These are phyloP conservation scores for Solanum raphanifolium DNA, from an alignment of 257 asterid species.

Conservation along the genomic window DNA sequence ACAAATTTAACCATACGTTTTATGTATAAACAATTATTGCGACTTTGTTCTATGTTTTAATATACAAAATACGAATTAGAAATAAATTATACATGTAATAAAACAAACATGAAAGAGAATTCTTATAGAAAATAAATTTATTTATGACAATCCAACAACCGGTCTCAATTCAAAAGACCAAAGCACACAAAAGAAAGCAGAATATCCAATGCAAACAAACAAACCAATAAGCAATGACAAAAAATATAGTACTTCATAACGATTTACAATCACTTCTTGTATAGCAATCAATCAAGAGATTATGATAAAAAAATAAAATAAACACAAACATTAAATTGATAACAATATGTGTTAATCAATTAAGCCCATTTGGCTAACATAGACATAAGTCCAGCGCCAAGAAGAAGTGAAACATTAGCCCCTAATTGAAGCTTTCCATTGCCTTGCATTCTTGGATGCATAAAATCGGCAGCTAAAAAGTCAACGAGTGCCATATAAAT, in stretches of 20 bases:
- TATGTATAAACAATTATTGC: too few species aligned
- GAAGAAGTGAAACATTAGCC: constrained; percentile 2
- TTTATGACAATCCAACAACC: not conserved
- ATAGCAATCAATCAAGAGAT: not conserved
- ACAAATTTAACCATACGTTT: too few species aligned
- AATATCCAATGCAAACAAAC: not conserved
- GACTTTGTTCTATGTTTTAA: too few species aligned
- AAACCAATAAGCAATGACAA: not conserved
- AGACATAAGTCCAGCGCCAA: constrained; percentile 5
- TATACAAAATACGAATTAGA: too few species aligned
- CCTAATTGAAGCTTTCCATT: constrained; percentile 6
- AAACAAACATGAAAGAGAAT: too few species aligned
- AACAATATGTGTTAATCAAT: not conserved
- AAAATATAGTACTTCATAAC: not conserved
- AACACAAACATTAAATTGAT: not conserved
- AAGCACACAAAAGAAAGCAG: not conserved
- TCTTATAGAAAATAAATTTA: too few species aligned
- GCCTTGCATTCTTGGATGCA: constrained; percentile 5
- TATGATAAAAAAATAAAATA: not conserved
- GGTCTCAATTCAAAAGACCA: not conserved
- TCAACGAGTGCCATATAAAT: constrained; percentile 7
- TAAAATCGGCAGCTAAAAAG: constrained; percentile 1
- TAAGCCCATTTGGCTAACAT: constrained; percentile 4
- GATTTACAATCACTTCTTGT: not conserved
- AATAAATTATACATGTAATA: too few species aligned